phyloP scores from a whole-genome alignment of 495 filamentous ascomycete genomes.

The Xanthoparmelia taractica region DNA sequence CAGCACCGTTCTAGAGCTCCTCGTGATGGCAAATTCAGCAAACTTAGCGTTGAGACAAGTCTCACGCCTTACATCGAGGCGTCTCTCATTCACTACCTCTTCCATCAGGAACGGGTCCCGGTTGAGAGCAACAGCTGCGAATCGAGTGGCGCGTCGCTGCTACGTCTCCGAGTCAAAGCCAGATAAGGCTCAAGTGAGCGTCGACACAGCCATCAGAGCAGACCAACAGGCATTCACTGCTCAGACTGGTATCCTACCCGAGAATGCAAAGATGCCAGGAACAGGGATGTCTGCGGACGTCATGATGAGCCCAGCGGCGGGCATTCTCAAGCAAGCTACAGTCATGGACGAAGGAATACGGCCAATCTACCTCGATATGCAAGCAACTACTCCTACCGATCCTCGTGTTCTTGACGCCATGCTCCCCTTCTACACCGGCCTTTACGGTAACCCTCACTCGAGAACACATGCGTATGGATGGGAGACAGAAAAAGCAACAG shows the following conservation, averaged over 20 bases:
- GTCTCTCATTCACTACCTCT: conserved; percentile 37
- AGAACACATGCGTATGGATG: conserved; percentile 97
- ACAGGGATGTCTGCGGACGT: conserved; percentile 53
- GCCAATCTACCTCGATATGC: conserved; percentile 97
- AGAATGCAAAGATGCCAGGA: conserved; percentile 48
- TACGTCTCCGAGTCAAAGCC: conserved; percentile 84
- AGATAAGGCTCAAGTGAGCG: conserved; percentile 70
- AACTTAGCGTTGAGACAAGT: conserved; percentile 70
- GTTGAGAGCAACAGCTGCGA: conserved; percentile 39
- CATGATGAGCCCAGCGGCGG: conserved; percentile 73
- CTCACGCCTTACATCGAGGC: conserved; percentile 58
- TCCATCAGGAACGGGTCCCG: conserved; percentile 39
- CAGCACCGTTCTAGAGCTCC: background rate
- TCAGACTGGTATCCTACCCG: conserved; percentile 57
- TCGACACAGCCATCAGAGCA: conserved; percentile 72
- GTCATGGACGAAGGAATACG: conserved; percentile 89
- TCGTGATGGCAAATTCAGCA: conserved; percentile 61
- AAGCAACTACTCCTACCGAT: conserved; percentile 94
- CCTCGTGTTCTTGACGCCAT: conserved; percentile 93
- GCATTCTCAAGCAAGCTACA: conserved; percentile 84
- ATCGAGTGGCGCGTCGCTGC: conserved; percentile 38
- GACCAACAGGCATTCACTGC: conserved; percentile 73
- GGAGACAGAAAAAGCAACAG: conserved; percentile 92
- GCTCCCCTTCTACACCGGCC: conserved; percentile 86
- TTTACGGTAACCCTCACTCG: conserved; percentile 96